These are phyloP conservation scores for Thuidium tamariscinum DNA, from an alignment of 225 moss, liverwort and hornwort species.

Conservation along the genomic window DNA sequence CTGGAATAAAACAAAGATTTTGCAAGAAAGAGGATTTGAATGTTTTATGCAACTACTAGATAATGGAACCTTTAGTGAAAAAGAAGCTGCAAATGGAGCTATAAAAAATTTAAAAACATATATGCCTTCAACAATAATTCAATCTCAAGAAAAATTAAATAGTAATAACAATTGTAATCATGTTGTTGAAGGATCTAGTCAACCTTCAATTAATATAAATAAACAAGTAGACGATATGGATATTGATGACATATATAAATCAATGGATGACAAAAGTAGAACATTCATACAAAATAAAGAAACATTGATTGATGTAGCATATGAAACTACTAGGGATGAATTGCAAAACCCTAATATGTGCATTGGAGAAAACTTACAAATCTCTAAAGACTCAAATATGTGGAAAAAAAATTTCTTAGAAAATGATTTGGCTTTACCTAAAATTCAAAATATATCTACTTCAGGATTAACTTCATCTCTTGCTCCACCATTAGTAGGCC, in stretches of 20 bases:
- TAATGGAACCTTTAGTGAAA: constrained; percentile 10
- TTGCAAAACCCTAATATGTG: not conserved
- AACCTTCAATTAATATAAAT: not conserved
- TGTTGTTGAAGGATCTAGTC: not conserved
- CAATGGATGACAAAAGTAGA: not conserved
- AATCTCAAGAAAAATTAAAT: not conserved
- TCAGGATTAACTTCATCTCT: constrained; percentile 50
- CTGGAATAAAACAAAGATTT: constrained; percentile 46
- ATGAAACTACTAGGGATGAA: not conserved
- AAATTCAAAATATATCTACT: constrained; percentile 9
- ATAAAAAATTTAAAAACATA: constrained; percentile 8
- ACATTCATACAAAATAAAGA: not conserved
- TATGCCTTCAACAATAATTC: not conserved
- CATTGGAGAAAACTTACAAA: not conserved
- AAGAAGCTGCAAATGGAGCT: constrained; percentile 6
- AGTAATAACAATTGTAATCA: not conserved
- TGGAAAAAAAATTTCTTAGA: not conserved
- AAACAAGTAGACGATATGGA: not conserved
- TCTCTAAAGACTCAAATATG: not conserved
- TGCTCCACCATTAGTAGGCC: constrained; percentile 58
- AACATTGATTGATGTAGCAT: not conserved
- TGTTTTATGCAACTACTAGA: constrained; percentile 23
- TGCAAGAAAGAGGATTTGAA: constrained; percentile 46
- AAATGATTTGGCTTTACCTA: not conserved
- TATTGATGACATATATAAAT: not conserved